Percentiles rank a stretch among this genome's conserved stretches.
These are phyloP conservation scores for Pezicula carpinea DNA, from an alignment of 2,329 filamentous ascomycete genomes.

Conservation along the genomic window DNA sequence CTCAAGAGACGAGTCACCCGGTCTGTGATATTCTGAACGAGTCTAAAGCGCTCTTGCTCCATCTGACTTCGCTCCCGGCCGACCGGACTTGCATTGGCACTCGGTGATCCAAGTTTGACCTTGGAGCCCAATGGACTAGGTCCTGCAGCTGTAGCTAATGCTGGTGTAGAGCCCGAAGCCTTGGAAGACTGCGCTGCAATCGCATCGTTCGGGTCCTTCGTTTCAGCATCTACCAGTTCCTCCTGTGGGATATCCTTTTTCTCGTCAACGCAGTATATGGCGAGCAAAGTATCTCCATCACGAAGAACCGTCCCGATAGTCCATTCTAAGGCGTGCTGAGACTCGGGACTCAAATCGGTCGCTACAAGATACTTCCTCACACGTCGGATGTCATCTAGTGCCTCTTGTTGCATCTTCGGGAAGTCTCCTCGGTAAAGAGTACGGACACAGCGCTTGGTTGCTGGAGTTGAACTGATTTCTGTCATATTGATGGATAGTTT, in stretches of 20 bases:
- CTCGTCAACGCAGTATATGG: constrained; percentile 91
- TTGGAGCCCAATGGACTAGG: constrained; percentile 18
- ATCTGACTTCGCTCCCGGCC: constrained; percentile 50
- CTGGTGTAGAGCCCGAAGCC: constrained; percentile 25
- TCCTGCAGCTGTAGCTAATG: constrained; percentile 10
- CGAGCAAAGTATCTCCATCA: constrained; percentile 89
- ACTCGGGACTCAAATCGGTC: constrained; percentile 90
- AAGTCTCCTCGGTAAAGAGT: constrained; percentile 91
- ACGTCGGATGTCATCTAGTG: constrained; percentile 71
- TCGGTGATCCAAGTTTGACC: constrained; percentile 17
- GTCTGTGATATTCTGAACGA: constrained; percentile 79
- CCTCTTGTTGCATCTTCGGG: constrained; percentile 67
- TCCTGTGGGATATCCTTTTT: constrained; percentile 49
- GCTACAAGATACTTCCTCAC: constrained; percentile 92
- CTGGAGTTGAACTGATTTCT: constrained; percentile 69
- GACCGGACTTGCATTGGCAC: constrained; percentile 23
- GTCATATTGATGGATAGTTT: constrained; percentile 78
- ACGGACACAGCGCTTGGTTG: constrained; percentile 75
- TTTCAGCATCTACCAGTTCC: constrained; percentile 59
- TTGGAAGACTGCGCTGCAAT: constrained; percentile 51
- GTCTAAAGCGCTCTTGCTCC: constrained; percentile 75
- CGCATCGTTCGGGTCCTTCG: constrained; percentile 72
- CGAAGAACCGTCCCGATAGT: constrained; percentile 91
- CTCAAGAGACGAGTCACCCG: constrained; percentile 79
- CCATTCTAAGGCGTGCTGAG: constrained; percentile 94